A percentile compares a stretch with the other conserved stretches of the same genome.
These are phyloP conservation scores for Aurantiochytrium sp. DNA, from an alignment of 108 stramenopile genomes.

Conservation along the genomic window DNA sequence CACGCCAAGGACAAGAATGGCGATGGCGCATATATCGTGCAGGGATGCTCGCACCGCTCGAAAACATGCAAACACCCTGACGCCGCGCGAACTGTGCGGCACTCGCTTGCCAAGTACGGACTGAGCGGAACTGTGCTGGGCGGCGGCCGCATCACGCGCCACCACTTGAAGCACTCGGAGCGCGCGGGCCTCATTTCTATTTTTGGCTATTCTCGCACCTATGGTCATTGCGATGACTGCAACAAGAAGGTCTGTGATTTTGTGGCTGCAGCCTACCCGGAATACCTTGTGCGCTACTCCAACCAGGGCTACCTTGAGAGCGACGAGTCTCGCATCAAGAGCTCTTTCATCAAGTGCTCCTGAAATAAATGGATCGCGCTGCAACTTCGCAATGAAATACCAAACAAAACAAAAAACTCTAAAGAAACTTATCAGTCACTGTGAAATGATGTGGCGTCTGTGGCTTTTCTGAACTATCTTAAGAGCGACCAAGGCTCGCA, in stretches of 20 bases:
- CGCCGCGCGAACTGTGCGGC: neutral
- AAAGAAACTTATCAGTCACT: no score
- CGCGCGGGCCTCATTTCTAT: neutral
- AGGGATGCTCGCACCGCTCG: neutral
- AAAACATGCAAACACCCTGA: conserved; percentile 15
- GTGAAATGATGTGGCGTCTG: no score
- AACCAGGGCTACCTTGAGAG: conserved; percentile 17
- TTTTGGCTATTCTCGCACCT: conserved; percentile 16
- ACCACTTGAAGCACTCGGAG: neutral
- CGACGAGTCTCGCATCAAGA: conserved; percentile 6
- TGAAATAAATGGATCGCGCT: no score
- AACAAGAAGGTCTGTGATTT: conserved; percentile 11
- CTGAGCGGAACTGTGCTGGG: neutral
- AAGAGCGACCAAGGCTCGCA: no score
- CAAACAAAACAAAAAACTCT: no score
- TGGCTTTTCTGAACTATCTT: no score
- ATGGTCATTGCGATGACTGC: neutral
- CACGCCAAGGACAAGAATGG: conserved; percentile 17
- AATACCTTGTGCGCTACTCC: neutral
- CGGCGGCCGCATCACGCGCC: conserved; percentile 15
- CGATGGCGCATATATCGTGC: conserved; percentile 12
- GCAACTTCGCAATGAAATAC: no score
- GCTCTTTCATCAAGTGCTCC: neutral
- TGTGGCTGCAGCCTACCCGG: neutral
- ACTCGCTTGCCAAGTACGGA: neutral